Evolutionary conservation across 176 grass and related monocot species (phyloP).

Genomic region (Triticum urartu): DNA sequence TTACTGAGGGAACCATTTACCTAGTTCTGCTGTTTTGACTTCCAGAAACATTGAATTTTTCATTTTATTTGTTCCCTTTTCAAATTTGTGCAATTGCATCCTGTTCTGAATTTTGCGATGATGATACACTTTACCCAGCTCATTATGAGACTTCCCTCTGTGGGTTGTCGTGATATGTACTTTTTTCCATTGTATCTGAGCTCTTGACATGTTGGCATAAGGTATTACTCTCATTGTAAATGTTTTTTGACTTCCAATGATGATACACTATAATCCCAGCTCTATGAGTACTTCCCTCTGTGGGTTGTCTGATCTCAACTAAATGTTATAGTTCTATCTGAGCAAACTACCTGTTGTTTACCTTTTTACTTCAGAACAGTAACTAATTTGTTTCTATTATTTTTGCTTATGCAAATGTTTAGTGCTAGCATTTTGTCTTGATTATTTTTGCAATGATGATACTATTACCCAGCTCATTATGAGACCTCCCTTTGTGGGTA

Average conservation of each 20-base stretch:
- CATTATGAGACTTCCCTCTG: conserved; percentile 83
- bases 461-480: conserved; percentile 90
- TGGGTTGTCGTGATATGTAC: conserved; percentile 52
- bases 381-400: neutral
- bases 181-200: conserved; percentile 61
- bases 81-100: no score
- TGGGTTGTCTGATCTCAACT: conserved; percentile 49
- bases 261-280: conserved; percentile 61
- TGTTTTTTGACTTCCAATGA: conserved; percentile 12
- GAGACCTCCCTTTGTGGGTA: conserved; percentile 68
- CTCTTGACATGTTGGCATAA: neutral
- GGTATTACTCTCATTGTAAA: neutral
- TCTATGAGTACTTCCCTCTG: conserved; percentile 72
- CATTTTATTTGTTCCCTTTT: neutral
- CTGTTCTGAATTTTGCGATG: conserved; percentile 28
- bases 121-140: conserved; percentile 71
- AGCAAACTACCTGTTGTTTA: neutral
- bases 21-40: neutral
- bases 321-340: conserved; percentile 39
- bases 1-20: conserved; percentile 54
- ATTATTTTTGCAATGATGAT: conserved; percentile 23
- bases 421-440: neutral
- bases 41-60: neutral
- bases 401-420: neutral
- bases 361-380: neutral